Base-by-base conservation (phyloP, 352 stramenopile species). In the Sclerospora graminicola region DNA sequence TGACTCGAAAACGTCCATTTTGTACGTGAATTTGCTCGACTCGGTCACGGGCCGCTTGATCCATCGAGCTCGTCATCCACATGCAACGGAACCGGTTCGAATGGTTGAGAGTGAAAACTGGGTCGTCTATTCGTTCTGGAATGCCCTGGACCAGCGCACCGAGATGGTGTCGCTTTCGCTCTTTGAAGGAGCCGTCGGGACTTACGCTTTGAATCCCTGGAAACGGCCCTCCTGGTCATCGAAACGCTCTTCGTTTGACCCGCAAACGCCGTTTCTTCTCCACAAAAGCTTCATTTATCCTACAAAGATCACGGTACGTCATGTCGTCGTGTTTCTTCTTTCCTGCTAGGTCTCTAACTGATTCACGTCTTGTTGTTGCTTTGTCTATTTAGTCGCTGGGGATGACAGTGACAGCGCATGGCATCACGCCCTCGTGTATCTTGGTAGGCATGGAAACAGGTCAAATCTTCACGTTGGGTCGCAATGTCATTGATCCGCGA, bases 101-200 rank as follows among this genome's bases (percentile, higher is more conserved):
- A 85, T 92, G 59, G 64, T 76, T 41, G 76, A 92, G 60, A 89
- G 81, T 40, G 95, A 99, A 47, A 98, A 98, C 60, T 98, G 85
- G 88, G 61, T 98, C 7, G 79, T 98, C 24, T 98, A 98, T 52
- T 83, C 95, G 20, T 98, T 89, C 69, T 97, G 90, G 76, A 99
- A 97, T 63, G 51, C 68, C 0, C 90, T 89, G 54, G 75, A 87
- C 28, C 91, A 88, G 51, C 78, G 76, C 39, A 89, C 75, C 1
- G 79, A 90, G 42, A 32, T 93, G 33, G 77, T 88, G 34, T 90
- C 79, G 35, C 36, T 93, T n/a, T 74, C 72, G 31, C 71, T 99
- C 6, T 97, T 96, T 55, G 95, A 98, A 39, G 95, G 95, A 33
- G 95, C 97, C 28, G 95, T 98, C 41, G 92, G 94, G 8, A 95